Evolutionary conservation across 2,329 filamentous ascomycete species (phyloP).

Genomic region (Diplodia scrobiculata): DNA sequence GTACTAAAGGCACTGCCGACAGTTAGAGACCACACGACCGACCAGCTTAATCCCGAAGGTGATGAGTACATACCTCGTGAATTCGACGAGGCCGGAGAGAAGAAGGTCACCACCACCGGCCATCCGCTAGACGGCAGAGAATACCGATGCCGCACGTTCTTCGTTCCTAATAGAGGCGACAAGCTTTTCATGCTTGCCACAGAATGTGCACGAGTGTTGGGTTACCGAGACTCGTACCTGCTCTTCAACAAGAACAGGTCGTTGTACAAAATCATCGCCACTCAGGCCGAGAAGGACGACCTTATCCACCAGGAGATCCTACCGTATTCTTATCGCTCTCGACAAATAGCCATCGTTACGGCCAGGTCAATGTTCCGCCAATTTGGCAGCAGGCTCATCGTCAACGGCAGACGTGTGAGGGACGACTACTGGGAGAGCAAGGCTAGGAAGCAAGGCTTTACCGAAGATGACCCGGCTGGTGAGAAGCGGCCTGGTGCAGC

Average conservation of each 20-base stretch:
- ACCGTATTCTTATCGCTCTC: constrained; percentile 95
- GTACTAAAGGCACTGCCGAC: constrained; percentile 93
- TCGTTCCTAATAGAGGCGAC: constrained; percentile 84
- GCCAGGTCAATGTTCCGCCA: constrained; percentile 98
- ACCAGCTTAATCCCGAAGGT: constrained; percentile 83
- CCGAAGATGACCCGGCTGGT: constrained; percentile 90
- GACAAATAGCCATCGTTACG: constrained; percentile 97
- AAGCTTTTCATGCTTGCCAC: constrained; percentile 99
- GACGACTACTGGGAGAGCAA: constrained; percentile 99
- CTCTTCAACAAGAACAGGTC: constrained; percentile 99
- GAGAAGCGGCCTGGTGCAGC: constrained; percentile 93
- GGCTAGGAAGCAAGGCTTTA: constrained; percentile 95
- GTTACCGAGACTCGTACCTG: constrained; percentile 96
- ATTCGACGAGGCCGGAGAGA: constrained; percentile 88
- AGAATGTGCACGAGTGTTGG: constrained; percentile 89
- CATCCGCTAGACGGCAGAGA: constrained; percentile 79
- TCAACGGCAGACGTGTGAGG: constrained; percentile 83
- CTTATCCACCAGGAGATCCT: constrained; percentile 92
- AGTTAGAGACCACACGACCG: constrained; percentile 94
- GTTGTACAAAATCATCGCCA: constrained; percentile 95
- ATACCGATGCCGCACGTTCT: constrained; percentile 91
- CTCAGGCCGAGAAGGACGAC: constrained; percentile 93
- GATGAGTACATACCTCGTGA: constrained; percentile 96
- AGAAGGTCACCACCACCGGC: constrained; percentile 84
- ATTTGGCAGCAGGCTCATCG: constrained; percentile 91